Conservation (phyloP, 257 asterid genomes). For the Solanum raphanifolium region DNA sequence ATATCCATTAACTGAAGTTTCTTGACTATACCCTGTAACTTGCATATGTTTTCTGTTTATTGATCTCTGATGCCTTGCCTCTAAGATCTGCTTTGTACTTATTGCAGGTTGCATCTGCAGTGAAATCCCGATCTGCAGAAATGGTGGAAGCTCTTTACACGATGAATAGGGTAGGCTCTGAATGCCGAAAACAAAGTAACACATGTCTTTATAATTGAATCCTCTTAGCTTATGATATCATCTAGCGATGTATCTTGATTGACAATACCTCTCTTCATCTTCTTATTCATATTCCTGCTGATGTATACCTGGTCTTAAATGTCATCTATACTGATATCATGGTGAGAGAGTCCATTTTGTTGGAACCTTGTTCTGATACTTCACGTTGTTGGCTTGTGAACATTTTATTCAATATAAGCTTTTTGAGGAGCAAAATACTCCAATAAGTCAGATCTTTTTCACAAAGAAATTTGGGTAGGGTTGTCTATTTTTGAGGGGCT, state of each 20-base stretch:
- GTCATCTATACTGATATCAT: background rate
- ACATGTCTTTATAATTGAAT: background rate
- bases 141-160: conserved; percentile 88
- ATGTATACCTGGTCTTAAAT: background rate
- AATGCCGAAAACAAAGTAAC: background rate
- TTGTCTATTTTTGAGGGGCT: background rate
- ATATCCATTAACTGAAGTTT: background rate
- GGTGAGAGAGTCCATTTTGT: background rate
- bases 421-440: background rate
- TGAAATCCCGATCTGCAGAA: conserved; percentile 52
- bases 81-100: background rate
- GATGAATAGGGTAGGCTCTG: conserved; percentile 22
- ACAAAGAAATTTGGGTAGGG: background rate
- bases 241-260: background rate
- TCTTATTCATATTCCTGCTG: background rate
- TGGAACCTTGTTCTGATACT: background rate
- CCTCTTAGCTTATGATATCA: background rate
- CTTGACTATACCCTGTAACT: background rate
- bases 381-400: background rate
- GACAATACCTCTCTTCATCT: background rate
- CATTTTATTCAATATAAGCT: background rate
- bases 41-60: background rate
- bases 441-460: background rate
- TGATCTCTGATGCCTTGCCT: conserved; percentile 1
- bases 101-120: conserved; percentile 59